Evolutionary conservation across 2,329 filamentous ascomycete genomes (phyloP).

Genomic region (Venturia oleaginea): DNA sequence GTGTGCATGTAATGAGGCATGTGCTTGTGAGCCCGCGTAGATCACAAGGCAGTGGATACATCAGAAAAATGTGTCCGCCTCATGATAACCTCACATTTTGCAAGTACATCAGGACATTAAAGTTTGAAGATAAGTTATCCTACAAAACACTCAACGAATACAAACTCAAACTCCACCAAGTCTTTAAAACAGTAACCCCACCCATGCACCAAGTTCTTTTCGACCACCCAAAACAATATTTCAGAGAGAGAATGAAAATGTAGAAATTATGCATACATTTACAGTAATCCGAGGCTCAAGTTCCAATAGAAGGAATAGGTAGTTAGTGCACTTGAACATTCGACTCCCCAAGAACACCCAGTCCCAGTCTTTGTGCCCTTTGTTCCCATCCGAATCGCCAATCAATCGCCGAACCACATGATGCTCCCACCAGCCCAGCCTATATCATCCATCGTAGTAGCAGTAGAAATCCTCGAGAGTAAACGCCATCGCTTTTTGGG

Average conservation of each 20-base stretch:
- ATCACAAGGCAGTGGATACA: neutral
- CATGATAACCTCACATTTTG: neutral
- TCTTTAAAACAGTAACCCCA: neutral
- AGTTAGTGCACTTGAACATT: neutral
- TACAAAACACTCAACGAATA: neutral
- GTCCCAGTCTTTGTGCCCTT: constrained; percentile 1
- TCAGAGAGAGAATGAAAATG: neutral
- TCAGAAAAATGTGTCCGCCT: neutral
- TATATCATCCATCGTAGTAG: constrained; percentile 1
- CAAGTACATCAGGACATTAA: neutral
- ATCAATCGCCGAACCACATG: neutral
- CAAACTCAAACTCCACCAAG: neutral
- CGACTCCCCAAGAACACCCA: neutral
- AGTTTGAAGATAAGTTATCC: neutral
- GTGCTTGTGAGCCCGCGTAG: neutral
- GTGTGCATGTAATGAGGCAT: no score
- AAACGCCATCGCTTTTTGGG: constrained; percentile 7
- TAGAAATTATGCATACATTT: constrained; percentile 7
- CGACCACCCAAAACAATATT: neutral
- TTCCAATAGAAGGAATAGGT: neutral
- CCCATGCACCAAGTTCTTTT: neutral
- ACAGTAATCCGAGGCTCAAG: neutral
- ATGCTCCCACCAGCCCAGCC: neutral
- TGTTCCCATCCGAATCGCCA: neutral
- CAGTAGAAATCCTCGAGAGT: neutral